phyloP scores from a whole-genome alignment of 2,329 filamentous ascomycete species.

The Neurospora sp. region DNA sequence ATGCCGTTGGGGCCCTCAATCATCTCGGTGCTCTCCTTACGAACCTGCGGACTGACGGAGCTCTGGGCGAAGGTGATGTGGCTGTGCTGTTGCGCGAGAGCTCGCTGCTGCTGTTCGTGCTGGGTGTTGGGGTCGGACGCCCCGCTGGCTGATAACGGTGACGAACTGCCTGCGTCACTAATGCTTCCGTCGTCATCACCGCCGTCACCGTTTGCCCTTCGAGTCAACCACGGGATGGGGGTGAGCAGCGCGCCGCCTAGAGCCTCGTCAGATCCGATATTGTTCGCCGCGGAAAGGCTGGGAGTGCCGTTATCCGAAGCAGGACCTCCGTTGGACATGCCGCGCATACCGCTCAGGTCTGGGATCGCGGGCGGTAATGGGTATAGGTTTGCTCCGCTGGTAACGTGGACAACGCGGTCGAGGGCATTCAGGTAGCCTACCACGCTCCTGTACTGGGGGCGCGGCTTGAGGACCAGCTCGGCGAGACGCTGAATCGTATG shows the following conservation, averaged over 20 bases:
- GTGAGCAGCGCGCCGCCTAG: constrained; percentile 85
- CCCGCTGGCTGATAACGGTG: constrained; percentile 11
- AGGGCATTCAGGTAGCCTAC: constrained; percentile 83
- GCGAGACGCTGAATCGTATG: constrained; percentile 89
- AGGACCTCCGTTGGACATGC: constrained; percentile 53
- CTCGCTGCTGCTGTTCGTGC: constrained; percentile 8
- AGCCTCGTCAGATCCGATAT: constrained; percentile 74
- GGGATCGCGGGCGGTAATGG: constrained; percentile 64
- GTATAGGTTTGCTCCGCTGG: constrained; percentile 70
- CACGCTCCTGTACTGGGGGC: constrained; percentile 69
- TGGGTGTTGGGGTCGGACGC: constrained; percentile 3
- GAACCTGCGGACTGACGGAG: constrained; percentile 48
- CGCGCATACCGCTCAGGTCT: constrained; percentile 44
- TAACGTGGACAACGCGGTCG: constrained; percentile 83
- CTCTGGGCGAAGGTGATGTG: constrained; percentile 16
- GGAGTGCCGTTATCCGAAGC: constrained; percentile 21
- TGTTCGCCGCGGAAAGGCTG: constrained; percentile 25
- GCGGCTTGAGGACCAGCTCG: constrained; percentile 73
- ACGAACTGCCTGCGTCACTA: constrained; percentile 13
- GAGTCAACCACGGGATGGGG: constrained; percentile 79
- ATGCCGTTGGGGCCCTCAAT: constrained; percentile 73
- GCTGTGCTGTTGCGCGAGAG: constrained; percentile 13
- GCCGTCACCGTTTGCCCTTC: constrained; percentile 23
- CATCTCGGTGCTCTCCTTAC: constrained; percentile 68
- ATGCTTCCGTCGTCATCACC: constrained; percentile 13